phyloP scores from a whole-genome alignment of 73 alveolate species.

The Paramecium caudatum region DNA sequence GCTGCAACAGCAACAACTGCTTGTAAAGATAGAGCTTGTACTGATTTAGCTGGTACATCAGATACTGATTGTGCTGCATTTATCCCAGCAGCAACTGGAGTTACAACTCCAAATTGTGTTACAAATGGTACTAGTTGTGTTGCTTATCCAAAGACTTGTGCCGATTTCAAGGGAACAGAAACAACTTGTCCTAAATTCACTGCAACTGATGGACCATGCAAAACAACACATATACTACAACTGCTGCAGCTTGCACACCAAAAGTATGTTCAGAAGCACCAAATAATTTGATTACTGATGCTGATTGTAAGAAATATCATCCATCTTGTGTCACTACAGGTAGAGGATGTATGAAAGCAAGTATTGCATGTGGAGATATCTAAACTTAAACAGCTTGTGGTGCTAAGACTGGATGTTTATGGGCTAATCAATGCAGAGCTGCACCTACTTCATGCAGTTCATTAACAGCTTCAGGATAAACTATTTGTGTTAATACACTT shows the following conservation, averaged over 20 bases:
- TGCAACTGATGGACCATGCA: constrained; percentile 67
- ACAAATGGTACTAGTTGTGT: constrained; percentile 36
- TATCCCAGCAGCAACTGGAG: neutral
- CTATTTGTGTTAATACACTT: constrained; percentile 48
- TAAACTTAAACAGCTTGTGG: neutral
- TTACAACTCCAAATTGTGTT: neutral
- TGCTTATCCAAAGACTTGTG: neutral
- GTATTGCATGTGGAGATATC: neutral
- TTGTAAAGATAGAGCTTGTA: constrained; percentile 9
- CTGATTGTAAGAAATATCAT: neutral
- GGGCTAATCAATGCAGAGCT: constrained; percentile 40
- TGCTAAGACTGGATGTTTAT: constrained; percentile 36
- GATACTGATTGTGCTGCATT: neutral
- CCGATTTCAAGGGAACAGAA: neutral
- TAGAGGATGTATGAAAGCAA: neutral
- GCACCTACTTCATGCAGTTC: neutral
- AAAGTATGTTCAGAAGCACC: constrained; percentile 44
- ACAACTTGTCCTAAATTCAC: neutral
- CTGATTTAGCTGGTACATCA: neutral
- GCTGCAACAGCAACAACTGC: constrained; percentile 8
- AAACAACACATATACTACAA: constrained; percentile 5
- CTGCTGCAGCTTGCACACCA: constrained; percentile 35
- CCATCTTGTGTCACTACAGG: constrained; percentile 54
- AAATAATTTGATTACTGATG: neutral
- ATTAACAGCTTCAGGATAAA: neutral